Conservation (phyloP, 192 early-diverging fungal genomes). For the Helicostylum pulchrum region DNA sequence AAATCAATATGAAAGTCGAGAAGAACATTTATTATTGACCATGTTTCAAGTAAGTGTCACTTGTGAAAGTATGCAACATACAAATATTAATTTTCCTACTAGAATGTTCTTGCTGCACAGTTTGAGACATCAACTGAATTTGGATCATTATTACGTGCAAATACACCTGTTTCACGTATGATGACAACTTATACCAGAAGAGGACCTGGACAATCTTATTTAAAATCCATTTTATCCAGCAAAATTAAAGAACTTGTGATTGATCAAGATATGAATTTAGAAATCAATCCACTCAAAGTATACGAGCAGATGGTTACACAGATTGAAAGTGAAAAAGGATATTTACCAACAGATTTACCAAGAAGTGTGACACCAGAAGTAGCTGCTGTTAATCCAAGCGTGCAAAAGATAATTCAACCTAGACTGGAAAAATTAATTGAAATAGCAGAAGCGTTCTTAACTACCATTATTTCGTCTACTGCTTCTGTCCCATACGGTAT, state of each 20-base stretch:
- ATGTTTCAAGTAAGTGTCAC: constrained; percentile 81
- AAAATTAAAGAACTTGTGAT: constrained; percentile 80
- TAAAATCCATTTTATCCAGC: constrained; percentile 80
- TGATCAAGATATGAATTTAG: constrained; percentile 80
- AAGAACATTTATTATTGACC: constrained; percentile 91
- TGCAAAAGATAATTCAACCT: constrained; percentile 81
- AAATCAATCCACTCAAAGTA: constrained; percentile 93
- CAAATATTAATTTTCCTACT: background rate
- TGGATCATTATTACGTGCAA: constrained; percentile 90
- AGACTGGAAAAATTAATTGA: constrained; percentile 80
- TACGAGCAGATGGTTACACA: constrained; percentile 83
- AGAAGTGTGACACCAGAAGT: constrained; percentile 77
- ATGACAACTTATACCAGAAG: constrained; percentile 97
- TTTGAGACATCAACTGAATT: constrained; percentile 90
- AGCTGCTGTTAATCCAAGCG: constrained; percentile 77
- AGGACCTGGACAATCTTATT: constrained; percentile 89
- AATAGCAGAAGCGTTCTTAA: constrained; percentile 81
- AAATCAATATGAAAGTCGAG: constrained; percentile 94
- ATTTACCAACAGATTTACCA: constrained; percentile 60
- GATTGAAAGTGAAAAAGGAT: constrained; percentile 63
- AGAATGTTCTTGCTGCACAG: constrained; percentile 81
- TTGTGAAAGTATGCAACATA: background rate
- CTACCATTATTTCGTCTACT: constrained; percentile 78
- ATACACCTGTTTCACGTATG: constrained; percentile 97
- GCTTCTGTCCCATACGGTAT: constrained; percentile 93